A percentile compares a stretch with the other conserved stretches of the same genome.
These are phyloP conservation scores for Caloboletus firmus DNA, from an alignment of 1,284 basidiomycete genomes.

Conservation along the genomic window DNA sequence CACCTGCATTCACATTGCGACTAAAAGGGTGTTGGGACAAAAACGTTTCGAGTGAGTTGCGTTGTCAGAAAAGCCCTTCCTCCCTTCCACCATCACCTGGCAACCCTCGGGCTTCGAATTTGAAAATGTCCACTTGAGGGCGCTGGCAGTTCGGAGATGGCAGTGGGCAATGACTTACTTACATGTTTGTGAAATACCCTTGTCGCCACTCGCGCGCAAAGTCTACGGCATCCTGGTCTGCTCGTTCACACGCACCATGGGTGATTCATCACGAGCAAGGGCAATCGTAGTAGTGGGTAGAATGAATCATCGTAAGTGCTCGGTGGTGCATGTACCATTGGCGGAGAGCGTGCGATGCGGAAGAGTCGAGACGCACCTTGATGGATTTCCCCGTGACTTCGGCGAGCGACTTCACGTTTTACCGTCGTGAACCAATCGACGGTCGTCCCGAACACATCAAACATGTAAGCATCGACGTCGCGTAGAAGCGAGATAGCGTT, in stretches of 20 bases:
- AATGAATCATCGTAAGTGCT: not conserved
- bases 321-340: not conserved
- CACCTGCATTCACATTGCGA: conserved; percentile 42
- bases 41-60: not conserved
- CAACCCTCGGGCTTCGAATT: not conserved
- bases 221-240: conserved; percentile 43
- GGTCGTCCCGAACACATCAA: conserved; percentile 66
- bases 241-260: not conserved
- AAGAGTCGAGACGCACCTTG: conserved; percentile 11
- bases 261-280: not conserved
- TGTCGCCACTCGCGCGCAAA: conserved; percentile 60
- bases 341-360: too few relatives aligned
- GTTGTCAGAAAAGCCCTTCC: not conserved
- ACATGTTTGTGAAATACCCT: conserved; percentile 52
- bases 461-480: conserved; percentile 54
- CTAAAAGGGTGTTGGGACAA: not conserved
- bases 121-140: not conserved
- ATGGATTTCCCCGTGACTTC: conserved; percentile 30
- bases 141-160: not conserved
- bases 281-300: not conserved
- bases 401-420: conserved; percentile 39
- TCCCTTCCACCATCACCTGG: too few relatives aligned
- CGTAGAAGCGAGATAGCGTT: not conserved
- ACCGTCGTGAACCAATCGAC: conserved; percentile 61
- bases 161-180: not conserved